phyloP scores from a whole-genome alignment of 352 stramenopile genomes.

The Plasmopara viticola region DNA sequence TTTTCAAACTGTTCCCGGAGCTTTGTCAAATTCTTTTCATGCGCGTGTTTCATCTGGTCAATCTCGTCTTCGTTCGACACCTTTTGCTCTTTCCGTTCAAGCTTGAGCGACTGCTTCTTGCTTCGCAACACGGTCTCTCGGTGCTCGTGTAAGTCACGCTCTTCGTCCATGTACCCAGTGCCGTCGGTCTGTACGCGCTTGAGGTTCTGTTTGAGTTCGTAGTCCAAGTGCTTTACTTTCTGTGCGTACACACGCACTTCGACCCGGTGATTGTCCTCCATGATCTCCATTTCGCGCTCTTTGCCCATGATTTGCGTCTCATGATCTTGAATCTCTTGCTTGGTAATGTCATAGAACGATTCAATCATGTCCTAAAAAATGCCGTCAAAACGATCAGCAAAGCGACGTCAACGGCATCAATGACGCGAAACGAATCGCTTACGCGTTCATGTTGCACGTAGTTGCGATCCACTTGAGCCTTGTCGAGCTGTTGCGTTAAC shows the following conservation, averaged over 20 bases:
- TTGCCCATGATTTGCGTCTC: slow-evolving; percentile 89
- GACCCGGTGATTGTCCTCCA: slow-evolving; percentile 93
- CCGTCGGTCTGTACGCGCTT: slow-evolving; percentile 76
- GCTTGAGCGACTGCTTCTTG: slow-evolving; percentile 66
- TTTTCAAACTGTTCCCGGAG: slow-evolving; percentile 88
- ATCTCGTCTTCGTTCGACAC: slow-evolving; percentile 86
- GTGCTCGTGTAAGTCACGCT: slow-evolving; percentile 63
- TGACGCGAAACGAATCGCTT: slow-evolving; percentile 1
- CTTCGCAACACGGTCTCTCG: slow-evolving; percentile 57
- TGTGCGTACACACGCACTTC: slow-evolving; percentile 91
- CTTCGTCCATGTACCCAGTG: slow-evolving; percentile 61
- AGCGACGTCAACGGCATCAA: background rate
- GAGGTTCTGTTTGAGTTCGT: slow-evolving; percentile 92
- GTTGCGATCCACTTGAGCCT: slow-evolving; percentile 88
- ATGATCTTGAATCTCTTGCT: slow-evolving; percentile 86
- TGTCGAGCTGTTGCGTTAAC: slow-evolving; percentile 88
- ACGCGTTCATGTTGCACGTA: slow-evolving; percentile 93
- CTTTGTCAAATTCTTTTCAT: slow-evolving; percentile 91
- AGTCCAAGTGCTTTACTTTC: slow-evolving; percentile 94
- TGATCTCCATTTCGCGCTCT: slow-evolving; percentile 93
- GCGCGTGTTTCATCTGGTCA: slow-evolving; percentile 84
- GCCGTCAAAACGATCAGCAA: background rate
- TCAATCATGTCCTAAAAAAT: slow-evolving; percentile 89
- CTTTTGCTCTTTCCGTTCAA: slow-evolving; percentile 80
- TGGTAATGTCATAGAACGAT: slow-evolving; percentile 93